A percentile compares a stretch with the other conserved stretches of the same genome.
phyloP scores from a whole-genome alignment of 2,329 filamentous ascomycete species.

The Fusarium kyushuense region DNA sequence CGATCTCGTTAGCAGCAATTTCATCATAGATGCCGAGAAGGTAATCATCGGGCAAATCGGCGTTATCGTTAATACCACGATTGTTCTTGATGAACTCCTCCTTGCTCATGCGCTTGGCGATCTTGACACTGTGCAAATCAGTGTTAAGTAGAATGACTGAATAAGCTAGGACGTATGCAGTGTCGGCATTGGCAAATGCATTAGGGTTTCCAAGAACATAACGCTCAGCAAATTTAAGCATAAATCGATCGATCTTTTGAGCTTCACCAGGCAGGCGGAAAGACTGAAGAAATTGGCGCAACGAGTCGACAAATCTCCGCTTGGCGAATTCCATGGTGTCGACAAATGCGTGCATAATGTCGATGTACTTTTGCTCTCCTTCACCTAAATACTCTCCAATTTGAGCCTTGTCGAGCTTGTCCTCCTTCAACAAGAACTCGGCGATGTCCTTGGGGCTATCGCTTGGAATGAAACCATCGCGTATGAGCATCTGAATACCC shows the following conservation, averaged over 20 bases:
- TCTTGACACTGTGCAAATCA: slow-evolving; percentile 90
- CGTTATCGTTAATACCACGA: slow-evolving; percentile 95
- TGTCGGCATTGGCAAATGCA: slow-evolving; percentile 97
- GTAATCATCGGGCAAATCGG: slow-evolving; percentile 93
- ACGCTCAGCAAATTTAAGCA: slow-evolving; percentile 98
- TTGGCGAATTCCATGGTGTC: slow-evolving; percentile 94
- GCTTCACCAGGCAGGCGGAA: slow-evolving; percentile 96
- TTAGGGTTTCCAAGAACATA: slow-evolving; percentile 96
- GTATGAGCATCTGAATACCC: slow-evolving; percentile 85
- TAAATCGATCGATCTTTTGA: slow-evolving; percentile 99
- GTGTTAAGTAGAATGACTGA: slow-evolving; percentile 98
- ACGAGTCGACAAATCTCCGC: slow-evolving; percentile 90
- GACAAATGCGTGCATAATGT: slow-evolving; percentile 98
- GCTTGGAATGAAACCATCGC: slow-evolving; percentile 88
- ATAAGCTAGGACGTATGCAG: slow-evolving; percentile 94
- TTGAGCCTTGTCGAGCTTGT: slow-evolving; percentile 88
- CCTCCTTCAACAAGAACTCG: slow-evolving; percentile 81
- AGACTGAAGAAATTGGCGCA: slow-evolving; percentile 91
- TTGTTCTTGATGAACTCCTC: slow-evolving; percentile 99
- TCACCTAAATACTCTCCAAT: slow-evolving; percentile 96
- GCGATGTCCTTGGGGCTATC: slow-evolving; percentile 86
- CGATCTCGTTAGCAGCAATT: slow-evolving; percentile 91
- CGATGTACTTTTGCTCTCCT: slow-evolving; percentile 91
- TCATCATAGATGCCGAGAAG: slow-evolving; percentile 91
- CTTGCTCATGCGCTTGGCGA: slow-evolving; percentile 88